These are phyloP conservation scores for Delonix regia DNA, from an alignment of 306 rosid genomes.

Conservation along the genomic window DNA sequence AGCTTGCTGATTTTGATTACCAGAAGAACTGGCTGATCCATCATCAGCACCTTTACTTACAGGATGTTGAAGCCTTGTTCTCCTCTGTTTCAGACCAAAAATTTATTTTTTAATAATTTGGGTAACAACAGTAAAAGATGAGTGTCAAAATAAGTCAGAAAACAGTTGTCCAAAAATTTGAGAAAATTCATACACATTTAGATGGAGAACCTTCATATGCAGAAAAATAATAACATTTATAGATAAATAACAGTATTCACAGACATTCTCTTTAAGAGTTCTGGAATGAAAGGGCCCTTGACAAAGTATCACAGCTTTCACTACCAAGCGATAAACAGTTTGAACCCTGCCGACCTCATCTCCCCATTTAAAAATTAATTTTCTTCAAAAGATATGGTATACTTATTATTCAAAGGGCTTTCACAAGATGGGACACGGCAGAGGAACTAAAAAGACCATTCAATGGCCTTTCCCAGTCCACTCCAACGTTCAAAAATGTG, in stretches of 20 bases:
- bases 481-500: neutral
- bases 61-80: conserved; percentile 57
- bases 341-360: no score
- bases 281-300: neutral
- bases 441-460: neutral
- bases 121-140: conserved; percentile 12
- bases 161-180: neutral
- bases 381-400: neutral
- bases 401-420: neutral
- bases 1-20: conserved; percentile 53
- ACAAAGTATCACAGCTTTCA: neutral
- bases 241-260: neutral
- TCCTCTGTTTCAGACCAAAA: conserved; percentile 52
- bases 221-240: neutral
- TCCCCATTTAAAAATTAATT: neutral
- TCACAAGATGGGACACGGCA: neutral
- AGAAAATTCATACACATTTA: neutral
- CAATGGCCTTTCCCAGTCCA: neutral
- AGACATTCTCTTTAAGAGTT: neutral
- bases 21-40: conserved; percentile 62
- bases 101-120: conserved; percentile 16
- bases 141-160: neutral
- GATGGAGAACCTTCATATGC: neutral
- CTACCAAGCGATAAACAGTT: no score
- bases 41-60: conserved; percentile 48